Evolutionary conservation across 495 filamentous ascomycete genomes (phyloP), one percentile per base, ranked within the genome.

Genomic region (Annulohypoxylon nitens): DNA sequence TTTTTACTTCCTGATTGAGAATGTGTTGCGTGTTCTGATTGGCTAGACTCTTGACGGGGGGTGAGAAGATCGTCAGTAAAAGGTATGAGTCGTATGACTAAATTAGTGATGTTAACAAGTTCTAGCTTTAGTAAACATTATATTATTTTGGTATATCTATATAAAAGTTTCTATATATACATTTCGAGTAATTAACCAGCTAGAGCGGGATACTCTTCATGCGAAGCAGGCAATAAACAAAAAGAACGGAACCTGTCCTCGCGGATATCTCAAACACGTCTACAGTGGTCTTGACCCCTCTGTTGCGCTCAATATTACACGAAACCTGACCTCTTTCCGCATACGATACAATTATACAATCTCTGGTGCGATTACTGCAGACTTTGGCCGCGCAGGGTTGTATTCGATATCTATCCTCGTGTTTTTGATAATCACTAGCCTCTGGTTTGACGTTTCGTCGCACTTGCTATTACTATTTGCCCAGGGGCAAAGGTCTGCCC

Each of bases 371-470:
- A 6, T 41, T 7, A 1, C 30, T n/a, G 26, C 8, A 11, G 43
- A 20, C 45, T 14, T 39, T 26, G 37, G 23, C n/a, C 18, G 41
- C 16, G 55, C 59, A 0, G 33, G 20, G 16, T 57, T 57, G 37
- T 65, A 74, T 43, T 69, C 34, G 23, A 74, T 45, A n/a, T 74
- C 57, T 51, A 74, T 74, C 41, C 26, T 48, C 1, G 71, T 74
- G 20, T 74, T 65, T 39, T 74, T 74, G 10, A 74, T 12, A 14
- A 74, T 74, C 6, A 74, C 36, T 5, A 74, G 55, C 9, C 54
- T 66, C 36, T 39, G 61, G 55, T 23, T 64, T 11, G 71, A 39
- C 8, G 43, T 14, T 5, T 62, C 55, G 14, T 61, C 65, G 23
- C 11, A 18, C 0, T 11, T 47, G 30, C 54, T 55, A 18, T 55